Conservation (phyloP, 768 basidiomycete genomes). For the Suillus variegatus region DNA sequence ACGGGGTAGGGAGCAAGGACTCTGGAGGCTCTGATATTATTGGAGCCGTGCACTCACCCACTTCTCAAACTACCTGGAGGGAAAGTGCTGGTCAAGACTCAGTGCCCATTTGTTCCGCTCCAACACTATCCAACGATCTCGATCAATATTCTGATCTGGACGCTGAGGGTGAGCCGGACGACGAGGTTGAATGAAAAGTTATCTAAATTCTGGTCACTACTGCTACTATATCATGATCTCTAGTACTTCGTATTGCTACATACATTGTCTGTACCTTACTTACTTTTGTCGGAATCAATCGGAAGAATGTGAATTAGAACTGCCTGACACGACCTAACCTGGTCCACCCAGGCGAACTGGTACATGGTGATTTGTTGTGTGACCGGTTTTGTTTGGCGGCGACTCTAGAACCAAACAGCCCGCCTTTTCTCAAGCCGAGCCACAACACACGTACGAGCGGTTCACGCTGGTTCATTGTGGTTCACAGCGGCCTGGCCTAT, state of each 20-base stretch:
- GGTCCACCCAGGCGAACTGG: slow-evolving; percentile 21
- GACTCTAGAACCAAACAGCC: slow-evolving; percentile 17
- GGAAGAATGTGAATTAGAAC: slow-evolving; percentile 1
- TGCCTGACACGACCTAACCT: background rate
- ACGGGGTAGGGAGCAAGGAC: slow-evolving; percentile 29
- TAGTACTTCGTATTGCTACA: slow-evolving; percentile 19
- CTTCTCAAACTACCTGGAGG: slow-evolving; percentile 22
- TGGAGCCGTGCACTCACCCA: slow-evolving; percentile 8
- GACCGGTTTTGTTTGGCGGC: slow-evolving; percentile 23
- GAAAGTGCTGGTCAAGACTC: slow-evolving; percentile 9
- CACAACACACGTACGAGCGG: slow-evolving; percentile 33
- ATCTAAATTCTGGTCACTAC: slow-evolving; percentile 23
- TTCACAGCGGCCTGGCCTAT: slow-evolving; percentile 28
- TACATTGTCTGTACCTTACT: slow-evolving; percentile 9
- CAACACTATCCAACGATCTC: slow-evolving; percentile 23
- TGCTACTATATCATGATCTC: slow-evolving; percentile 22
- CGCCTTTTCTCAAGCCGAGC: slow-evolving; percentile 30
- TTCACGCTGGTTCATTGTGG: slow-evolving; percentile 39
- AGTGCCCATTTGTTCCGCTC: slow-evolving; percentile 5
- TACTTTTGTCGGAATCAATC: slow-evolving; percentile 6
- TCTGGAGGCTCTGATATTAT: slow-evolving; percentile 14
- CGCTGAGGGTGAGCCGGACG: slow-evolving; percentile 46
- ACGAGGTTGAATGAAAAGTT: slow-evolving; percentile 47
- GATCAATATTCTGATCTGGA: slow-evolving; percentile 38
- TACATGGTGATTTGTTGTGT: slow-evolving; percentile 11